Conservation (phyloP, 805 yeast species). For the Starmerella khaoyaiensis region DNA sequence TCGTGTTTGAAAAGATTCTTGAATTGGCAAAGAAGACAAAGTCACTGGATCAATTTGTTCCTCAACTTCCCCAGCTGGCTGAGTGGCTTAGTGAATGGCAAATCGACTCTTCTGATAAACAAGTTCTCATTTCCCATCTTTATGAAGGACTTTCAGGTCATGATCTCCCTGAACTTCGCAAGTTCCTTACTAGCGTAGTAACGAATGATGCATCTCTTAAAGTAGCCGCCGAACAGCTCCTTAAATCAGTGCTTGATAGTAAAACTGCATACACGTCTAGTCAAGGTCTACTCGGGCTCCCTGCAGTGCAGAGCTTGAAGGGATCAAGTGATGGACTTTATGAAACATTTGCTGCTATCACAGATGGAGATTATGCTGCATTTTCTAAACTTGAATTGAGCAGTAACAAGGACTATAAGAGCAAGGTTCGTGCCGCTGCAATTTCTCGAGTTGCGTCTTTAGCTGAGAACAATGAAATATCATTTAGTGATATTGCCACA, state of each 20-base stretch:
- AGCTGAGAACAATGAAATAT: slow-evolving; percentile 15
- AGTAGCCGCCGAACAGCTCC: slow-evolving; percentile 21
- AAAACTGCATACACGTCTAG: slow-evolving; percentile 18
- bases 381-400: slow-evolving; percentile 10
- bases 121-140: slow-evolving; percentile 23
- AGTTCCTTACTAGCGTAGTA: slow-evolving; percentile 21
- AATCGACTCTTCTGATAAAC: slow-evolving; percentile 21
- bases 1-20: slow-evolving; percentile 27
- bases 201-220: slow-evolving; percentile 7
- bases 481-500: slow-evolving; percentile 27
- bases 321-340: slow-evolving; percentile 19
- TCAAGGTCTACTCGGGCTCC: slow-evolving; percentile 21
- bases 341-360: slow-evolving; percentile 23
- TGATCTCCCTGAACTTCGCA: slow-evolving; percentile 3
- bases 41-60: slow-evolving; percentile 25
- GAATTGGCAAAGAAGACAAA: slow-evolving; percentile 27
- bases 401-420: slow-evolving; percentile 7
- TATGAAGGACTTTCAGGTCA: slow-evolving; percentile 14
- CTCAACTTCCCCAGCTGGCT: slow-evolving; percentile 30
- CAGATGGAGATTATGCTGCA: slow-evolving; percentile 25
- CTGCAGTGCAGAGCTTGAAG: slow-evolving; percentile 24
- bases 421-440: slow-evolving; percentile 25
- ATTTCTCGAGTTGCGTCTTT: slow-evolving; percentile 23
- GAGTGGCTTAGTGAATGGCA: slow-evolving; percentile 31
- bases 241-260: slow-evolving; percentile 20